A percentile compares a stretch with the other conserved stretches of the same genome.
Evolutionary conservation across 2,329 filamentous ascomycete species (phyloP).

Genomic region (Calcarisporium arbuscula): DNA sequence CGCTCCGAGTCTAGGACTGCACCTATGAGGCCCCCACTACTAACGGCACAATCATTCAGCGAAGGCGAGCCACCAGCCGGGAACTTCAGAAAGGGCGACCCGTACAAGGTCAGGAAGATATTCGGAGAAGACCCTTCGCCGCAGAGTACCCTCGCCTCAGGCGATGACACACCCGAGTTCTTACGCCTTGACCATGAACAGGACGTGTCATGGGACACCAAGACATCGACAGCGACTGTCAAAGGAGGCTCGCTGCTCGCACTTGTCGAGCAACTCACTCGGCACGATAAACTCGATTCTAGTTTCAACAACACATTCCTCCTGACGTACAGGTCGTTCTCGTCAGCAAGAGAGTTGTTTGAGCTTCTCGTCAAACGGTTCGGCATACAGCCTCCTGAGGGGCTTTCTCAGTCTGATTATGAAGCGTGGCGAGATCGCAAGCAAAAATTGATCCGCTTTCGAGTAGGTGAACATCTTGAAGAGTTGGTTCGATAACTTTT

Average conservation of each 20-base stretch:
- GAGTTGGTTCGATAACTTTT: constrained; percentile 97
- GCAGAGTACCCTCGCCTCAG: constrained; percentile 36
- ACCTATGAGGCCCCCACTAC: constrained; percentile 38
- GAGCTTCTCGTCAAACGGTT: constrained; percentile 89
- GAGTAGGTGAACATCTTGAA: constrained; percentile 97
- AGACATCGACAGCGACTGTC: constrained; percentile 66
- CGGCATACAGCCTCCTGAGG: constrained; percentile 83
- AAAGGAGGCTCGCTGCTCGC: constrained; percentile 86
- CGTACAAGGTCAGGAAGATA: constrained; percentile 60
- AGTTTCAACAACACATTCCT: constrained; percentile 98
- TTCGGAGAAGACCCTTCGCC: constrained; percentile 59
- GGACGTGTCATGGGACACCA: constrained; percentile 85
- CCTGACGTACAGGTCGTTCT: constrained; percentile 93
- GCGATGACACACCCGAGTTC: constrained; percentile 78
- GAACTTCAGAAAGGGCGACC: constrained; percentile 52
- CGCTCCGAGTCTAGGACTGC: constrained; percentile 48
- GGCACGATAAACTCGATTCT: constrained; percentile 91
- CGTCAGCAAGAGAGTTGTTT: constrained; percentile 81
- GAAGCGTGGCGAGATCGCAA: constrained; percentile 89
- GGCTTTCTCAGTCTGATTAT: constrained; percentile 67
- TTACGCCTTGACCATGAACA: constrained; percentile 80
- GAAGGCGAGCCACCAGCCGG: constrained; percentile 50
- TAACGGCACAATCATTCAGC: constrained; percentile 56
- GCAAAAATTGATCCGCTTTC: constrained; percentile 91
- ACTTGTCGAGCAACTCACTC: constrained; percentile 88